Conservation (phyloP, 2,329 filamentous ascomycete genomes). For the Didymella arachidicola region DNA sequence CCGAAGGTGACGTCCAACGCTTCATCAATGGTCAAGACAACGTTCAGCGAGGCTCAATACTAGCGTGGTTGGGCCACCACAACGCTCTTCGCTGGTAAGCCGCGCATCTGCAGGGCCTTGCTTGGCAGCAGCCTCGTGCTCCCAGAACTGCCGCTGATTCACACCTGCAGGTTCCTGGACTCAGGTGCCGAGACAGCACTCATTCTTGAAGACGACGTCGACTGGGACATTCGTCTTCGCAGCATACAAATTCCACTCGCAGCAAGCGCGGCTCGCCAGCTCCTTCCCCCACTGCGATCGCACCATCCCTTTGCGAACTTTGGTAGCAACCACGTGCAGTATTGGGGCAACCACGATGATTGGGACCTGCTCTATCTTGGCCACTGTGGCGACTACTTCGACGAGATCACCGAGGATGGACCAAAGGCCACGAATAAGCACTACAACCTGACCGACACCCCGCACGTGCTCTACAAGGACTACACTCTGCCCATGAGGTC, state of each 20-base stretch:
- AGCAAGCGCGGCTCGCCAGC: slow-evolving; percentile 50
- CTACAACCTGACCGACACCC: slow-evolving; percentile 43
- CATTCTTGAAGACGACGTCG: slow-evolving; percentile 57
- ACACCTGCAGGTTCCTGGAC: slow-evolving; percentile 50
- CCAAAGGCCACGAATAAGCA: slow-evolving; percentile 30
- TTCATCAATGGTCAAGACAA: slow-evolving; percentile 48
- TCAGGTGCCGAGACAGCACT: slow-evolving; percentile 53
- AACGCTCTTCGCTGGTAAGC: slow-evolving; percentile 53
- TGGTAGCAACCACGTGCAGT: slow-evolving; percentile 41
- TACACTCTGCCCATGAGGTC: slow-evolving; percentile 47
- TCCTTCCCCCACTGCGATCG: slow-evolving; percentile 43
- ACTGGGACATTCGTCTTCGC: slow-evolving; percentile 56
- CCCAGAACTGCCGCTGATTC: slow-evolving; percentile 21
- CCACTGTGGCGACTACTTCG: slow-evolving; percentile 55
- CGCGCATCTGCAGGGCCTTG: slow-evolving; percentile 6
- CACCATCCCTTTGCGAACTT: slow-evolving; percentile 25
- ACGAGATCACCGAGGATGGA: slow-evolving; percentile 44
- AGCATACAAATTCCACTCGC: slow-evolving; percentile 54
- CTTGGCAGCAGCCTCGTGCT: slow-evolving; percentile 22
- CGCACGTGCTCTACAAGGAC: slow-evolving; percentile 49
- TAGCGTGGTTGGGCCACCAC: slow-evolving; percentile 56
- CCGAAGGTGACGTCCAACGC: slow-evolving; percentile 50
- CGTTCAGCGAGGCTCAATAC: slow-evolving; percentile 51
- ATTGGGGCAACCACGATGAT: slow-evolving; percentile 50
- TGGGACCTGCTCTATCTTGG: slow-evolving; percentile 57